Evolutionary conservation across 108 stramenopile species (phyloP).

Genomic region (Thalassiosira profunda): DNA sequence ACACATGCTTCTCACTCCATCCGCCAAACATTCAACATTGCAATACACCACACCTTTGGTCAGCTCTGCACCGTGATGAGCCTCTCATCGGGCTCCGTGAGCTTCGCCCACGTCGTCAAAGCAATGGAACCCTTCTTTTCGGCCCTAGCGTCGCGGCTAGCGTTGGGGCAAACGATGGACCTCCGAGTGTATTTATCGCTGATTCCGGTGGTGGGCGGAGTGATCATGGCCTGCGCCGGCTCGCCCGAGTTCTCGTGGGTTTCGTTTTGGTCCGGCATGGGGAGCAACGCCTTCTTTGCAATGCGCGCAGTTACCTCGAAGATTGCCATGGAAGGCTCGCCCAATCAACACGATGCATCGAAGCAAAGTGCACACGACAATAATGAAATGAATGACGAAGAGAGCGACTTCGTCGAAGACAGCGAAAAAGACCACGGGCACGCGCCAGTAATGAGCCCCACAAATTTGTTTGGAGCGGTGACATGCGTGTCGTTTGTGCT

Average conservation of each 20-base stretch:
- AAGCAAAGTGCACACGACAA: neutral
- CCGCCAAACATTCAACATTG: conserved; percentile 30
- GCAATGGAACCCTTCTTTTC: conserved; percentile 66
- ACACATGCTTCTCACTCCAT: too few relatives aligned
- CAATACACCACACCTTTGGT: conserved; percentile 62
- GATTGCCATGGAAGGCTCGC: conserved; percentile 42
- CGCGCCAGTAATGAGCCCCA: conserved; percentile 25
- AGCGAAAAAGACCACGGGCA: neutral
- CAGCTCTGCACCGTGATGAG: conserved; percentile 54
- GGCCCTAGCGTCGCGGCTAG: conserved; percentile 33
- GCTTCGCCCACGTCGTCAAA: conserved; percentile 66
- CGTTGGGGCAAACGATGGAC: conserved; percentile 44
- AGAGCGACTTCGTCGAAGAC: neutral
- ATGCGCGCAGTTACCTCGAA: conserved; percentile 70
- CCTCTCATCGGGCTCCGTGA: conserved; percentile 50
- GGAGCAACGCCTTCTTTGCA: conserved; percentile 71
- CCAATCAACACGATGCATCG: neutral
- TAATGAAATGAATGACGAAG: neutral
- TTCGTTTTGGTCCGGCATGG: conserved; percentile 70
- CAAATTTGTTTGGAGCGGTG: conserved; percentile 73
- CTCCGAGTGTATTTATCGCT: conserved; percentile 46
- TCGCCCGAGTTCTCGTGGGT: conserved; percentile 44
- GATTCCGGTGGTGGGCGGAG: conserved; percentile 62
- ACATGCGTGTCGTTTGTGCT: conserved; percentile 57
- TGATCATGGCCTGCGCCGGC: conserved; percentile 48